phyloP scores from a whole-genome alignment of 2,329 filamentous ascomycete species.

The Fusarium sp. region DNA sequence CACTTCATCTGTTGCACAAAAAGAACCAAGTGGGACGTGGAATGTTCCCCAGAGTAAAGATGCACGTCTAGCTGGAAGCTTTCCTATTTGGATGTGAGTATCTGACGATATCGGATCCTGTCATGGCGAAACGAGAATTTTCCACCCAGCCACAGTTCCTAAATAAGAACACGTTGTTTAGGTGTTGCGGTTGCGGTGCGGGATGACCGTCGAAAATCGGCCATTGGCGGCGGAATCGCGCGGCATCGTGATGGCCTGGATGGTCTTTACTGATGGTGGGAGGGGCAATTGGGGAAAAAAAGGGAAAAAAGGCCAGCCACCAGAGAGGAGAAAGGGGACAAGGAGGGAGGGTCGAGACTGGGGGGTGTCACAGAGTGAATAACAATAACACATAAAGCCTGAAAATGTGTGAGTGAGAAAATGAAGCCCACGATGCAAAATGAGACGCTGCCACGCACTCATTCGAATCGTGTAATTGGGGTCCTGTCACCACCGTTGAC shows the following conservation, averaged over 20 bases:
- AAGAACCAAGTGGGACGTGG: slow-evolving; percentile 23
- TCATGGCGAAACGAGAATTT: slow-evolving; percentile 24
- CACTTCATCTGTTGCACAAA: slow-evolving; percentile 1
- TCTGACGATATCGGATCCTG: slow-evolving; percentile 29
- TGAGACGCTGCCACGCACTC: slow-evolving; percentile 25
- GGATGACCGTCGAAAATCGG: slow-evolving; percentile 24
- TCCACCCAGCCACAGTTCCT: slow-evolving; percentile 21
- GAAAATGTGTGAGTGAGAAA: slow-evolving; percentile 2
- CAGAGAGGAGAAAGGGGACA: slow-evolving; percentile 9
- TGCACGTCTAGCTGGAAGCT: slow-evolving; percentile 26
- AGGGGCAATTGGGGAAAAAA: slow-evolving; percentile 38
- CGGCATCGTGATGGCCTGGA: slow-evolving; percentile 25
- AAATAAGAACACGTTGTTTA: slow-evolving; percentile 37
- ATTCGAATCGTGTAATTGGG: slow-evolving; percentile 11
- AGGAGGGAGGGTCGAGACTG: slow-evolving; percentile 20
- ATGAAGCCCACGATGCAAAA: slow-evolving; percentile 36
- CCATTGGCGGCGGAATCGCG: slow-evolving; percentile 28
- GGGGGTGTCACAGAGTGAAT: slow-evolving; percentile 24
- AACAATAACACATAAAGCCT: slow-evolving; percentile 1
- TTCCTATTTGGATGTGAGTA: slow-evolving; percentile 23
- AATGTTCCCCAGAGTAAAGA: slow-evolving; percentile 27
- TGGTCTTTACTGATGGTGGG: slow-evolving; percentile 34
- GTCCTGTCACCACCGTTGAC: background rate
- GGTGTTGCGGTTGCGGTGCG: slow-evolving; percentile 7
- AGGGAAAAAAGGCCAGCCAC: slow-evolving; percentile 2